Evolutionary conservation across 1,284 basidiomycete species (phyloP).

Genomic region (Volvariella volvacea): DNA sequence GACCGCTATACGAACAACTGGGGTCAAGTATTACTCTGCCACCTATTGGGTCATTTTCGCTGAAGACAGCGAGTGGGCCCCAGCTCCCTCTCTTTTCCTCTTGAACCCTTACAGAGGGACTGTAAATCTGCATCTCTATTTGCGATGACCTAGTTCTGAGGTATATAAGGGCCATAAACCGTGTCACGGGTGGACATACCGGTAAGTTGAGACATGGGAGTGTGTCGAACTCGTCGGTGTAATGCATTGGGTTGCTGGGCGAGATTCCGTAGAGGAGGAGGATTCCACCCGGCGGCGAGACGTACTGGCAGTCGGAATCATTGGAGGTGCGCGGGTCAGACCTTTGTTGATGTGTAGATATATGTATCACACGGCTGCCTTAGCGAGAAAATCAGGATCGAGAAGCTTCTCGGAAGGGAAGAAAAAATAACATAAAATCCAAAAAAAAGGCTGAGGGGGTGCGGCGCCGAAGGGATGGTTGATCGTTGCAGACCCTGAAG

Average conservation of each 20-base stretch:
- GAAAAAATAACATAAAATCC: too few species aligned
- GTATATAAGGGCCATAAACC: slow-evolving; percentile 5
- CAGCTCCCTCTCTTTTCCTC: slow-evolving; percentile 26
- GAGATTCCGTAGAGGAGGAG: slow-evolving; percentile 10
- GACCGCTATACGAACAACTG: slow-evolving; percentile 43
- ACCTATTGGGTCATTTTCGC: slow-evolving; percentile 50
- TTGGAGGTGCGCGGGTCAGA: not conserved
- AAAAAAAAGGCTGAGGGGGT: too few species aligned
- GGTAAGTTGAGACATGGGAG: slow-evolving; percentile 40
- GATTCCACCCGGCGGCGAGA: slow-evolving; percentile 23
- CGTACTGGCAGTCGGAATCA: slow-evolving; percentile 4
- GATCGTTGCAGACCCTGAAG: too few species aligned
- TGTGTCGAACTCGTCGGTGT: slow-evolving; percentile 9
- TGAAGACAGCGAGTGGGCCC: slow-evolving; percentile 49
- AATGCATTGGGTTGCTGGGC: not conserved
- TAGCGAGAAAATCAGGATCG: not conserved
- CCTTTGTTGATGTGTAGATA: not conserved
- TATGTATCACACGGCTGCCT: not conserved
- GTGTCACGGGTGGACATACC: slow-evolving; percentile 21
- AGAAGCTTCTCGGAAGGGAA: not conserved
- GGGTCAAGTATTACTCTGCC: slow-evolving; percentile 53
- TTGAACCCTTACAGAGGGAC: slow-evolving; percentile 46
- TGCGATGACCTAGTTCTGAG: slow-evolving; percentile 37
- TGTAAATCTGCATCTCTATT: slow-evolving; percentile 54
- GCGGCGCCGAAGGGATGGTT: too few species aligned